These are phyloP conservation scores for Pseudonitzschia multiseries DNA, from an alignment of 108 stramenopile species.

Conservation along the genomic window DNA sequence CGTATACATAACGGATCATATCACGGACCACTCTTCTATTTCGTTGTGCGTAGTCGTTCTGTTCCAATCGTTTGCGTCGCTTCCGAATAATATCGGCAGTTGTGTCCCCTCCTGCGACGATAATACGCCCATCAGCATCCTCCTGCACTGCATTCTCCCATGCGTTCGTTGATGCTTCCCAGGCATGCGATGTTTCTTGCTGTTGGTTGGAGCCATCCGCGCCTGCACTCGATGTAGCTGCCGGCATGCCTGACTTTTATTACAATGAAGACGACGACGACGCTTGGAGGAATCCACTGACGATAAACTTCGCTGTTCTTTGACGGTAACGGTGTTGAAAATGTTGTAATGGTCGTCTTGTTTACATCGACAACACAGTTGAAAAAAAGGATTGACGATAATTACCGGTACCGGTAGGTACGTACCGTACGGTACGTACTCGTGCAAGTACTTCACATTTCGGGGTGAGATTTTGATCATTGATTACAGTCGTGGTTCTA, in stretches of 20 bases:
- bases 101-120: slow-evolving; percentile 48
- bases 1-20: slow-evolving; percentile 84
- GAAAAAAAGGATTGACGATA: no score
- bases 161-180: slow-evolving; percentile 64
- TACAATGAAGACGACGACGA: not conserved
- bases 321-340: not conserved
- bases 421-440: no score
- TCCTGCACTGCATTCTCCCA: slow-evolving; percentile 81
- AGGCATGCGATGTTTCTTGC: slow-evolving; percentile 41
- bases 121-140: slow-evolving; percentile 80
- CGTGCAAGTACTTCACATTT: no score
- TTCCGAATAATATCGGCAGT: slow-evolving; percentile 63
- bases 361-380: no score
- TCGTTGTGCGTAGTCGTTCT: slow-evolving; percentile 67
- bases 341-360: not conserved
- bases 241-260: not conserved
- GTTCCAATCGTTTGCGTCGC: slow-evolving; percentile 69
- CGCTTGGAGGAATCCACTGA: not conserved
- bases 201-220: not conserved
- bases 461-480: no score
- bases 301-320: not conserved
- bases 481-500: no score
- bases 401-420: no score
- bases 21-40: slow-evolving; percentile 74
- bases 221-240: not conserved